These are phyloP conservation scores for Blastobotrys ciferrii DNA, from an alignment of 1,139 yeast genomes.

Conservation along the genomic window DNA sequence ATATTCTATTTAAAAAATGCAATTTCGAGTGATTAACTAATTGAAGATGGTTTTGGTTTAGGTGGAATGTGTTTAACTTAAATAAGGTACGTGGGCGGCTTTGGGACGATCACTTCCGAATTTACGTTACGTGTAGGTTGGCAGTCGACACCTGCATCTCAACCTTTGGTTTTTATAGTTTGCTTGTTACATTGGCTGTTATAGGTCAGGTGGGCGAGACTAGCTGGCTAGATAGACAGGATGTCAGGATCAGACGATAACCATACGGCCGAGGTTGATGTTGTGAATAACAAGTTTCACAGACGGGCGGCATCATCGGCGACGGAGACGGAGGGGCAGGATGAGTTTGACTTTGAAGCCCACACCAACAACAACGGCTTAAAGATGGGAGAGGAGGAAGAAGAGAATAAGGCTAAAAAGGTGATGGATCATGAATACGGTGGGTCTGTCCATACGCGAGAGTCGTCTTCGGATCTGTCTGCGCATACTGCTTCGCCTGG, in stretches of 20 bases:
- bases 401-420: not conserved
- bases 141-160: not conserved
- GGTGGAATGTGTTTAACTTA: too few relatives aligned
- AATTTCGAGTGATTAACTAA: too few relatives aligned
- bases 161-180: too few relatives aligned
- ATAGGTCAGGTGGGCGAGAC: not conserved
- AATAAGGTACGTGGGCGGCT: too few relatives aligned
- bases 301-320: not conserved
- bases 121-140: not conserved
- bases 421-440: not conserved
- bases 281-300: slow-evolving; percentile 7
- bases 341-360: slow-evolving; percentile 7
- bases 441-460: not conserved
- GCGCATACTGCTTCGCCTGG: slow-evolving; percentile 5
- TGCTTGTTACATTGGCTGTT: not conserved
- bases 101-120: not conserved
- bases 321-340: not conserved
- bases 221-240: not conserved
- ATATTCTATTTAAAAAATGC: too few relatives aligned
- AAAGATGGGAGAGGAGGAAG: not conserved
- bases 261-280: too few relatives aligned
- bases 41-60: too few relatives aligned
- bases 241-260: not conserved
- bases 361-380: too few relatives aligned
- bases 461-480: slow-evolving; percentile 3